Percentiles rank a stretch among this genome's conserved stretches.
phyloP scores from a whole-genome alignment of 106 monocot genomes.

The Dendrobium huoshanense region DNA sequence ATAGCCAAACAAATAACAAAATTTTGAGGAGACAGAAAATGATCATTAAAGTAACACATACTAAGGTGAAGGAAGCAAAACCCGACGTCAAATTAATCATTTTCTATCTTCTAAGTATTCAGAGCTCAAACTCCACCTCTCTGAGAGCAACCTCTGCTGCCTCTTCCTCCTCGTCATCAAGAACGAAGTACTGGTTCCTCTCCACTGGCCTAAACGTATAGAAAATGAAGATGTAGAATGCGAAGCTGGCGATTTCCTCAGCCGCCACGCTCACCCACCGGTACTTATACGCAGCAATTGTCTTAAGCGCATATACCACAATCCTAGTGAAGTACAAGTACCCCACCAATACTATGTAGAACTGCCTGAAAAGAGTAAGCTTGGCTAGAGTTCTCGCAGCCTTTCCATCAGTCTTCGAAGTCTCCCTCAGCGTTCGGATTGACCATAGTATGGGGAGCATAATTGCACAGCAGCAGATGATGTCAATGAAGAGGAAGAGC shows the following conservation, averaged over 20 bases:
- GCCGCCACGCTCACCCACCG: conserved; percentile 78
- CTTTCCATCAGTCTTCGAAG: conserved; percentile 95
- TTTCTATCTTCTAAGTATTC: conserved; percentile 3
- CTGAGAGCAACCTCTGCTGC: conserved; percentile 63
- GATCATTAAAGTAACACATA: neutral
- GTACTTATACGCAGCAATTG: conserved; percentile 78
- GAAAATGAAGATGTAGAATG: conserved; percentile 79
- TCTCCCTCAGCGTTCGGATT: conserved; percentile 67
- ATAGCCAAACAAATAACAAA: conserved; percentile 1
- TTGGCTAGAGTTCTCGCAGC: conserved; percentile 82
- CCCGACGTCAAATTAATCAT: neutral
- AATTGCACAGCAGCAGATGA: conserved; percentile 83
- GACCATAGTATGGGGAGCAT: conserved; percentile 94
- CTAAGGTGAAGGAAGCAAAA: neutral
- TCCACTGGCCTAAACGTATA: conserved; percentile 82
- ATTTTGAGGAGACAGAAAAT: neutral
- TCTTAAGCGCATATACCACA: conserved; percentile 73
- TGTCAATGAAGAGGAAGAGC: conserved; percentile 79
- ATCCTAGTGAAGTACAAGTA: conserved; percentile 96
- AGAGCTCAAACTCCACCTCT: conserved; percentile 90
- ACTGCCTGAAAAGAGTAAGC: conserved; percentile 84
- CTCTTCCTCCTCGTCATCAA: conserved; percentile 94
- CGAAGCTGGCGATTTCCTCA: conserved; percentile 56
- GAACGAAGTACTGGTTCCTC: conserved; percentile 84
- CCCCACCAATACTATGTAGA: conserved; percentile 80